Evolutionary conservation across 2,329 filamentous ascomycete genomes (phyloP).

Genomic region (Colletotrichum tamarilloi): DNA sequence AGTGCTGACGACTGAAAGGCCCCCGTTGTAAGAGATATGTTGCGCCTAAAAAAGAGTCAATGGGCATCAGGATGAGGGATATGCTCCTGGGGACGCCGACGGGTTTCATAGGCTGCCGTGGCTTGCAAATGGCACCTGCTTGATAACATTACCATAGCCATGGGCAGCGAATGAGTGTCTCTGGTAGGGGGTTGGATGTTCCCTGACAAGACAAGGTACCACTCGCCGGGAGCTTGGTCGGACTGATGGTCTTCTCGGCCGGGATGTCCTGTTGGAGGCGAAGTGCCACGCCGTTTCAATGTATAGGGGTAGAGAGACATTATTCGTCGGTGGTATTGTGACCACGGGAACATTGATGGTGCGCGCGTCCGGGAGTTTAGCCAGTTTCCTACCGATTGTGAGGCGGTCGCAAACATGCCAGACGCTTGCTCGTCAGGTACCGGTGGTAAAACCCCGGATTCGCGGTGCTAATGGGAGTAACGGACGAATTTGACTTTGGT

Average conservation of each 20-base stretch:
- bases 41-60: neutral
- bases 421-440: neutral
- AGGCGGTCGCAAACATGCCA: neutral
- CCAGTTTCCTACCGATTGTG: neutral
- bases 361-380: neutral
- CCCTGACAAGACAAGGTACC: neutral
- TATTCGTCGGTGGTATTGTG: neutral
- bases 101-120: neutral
- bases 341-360: neutral
- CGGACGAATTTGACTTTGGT: neutral
- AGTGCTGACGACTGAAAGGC: neutral
- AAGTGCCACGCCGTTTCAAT: neutral
- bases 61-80: neutral
- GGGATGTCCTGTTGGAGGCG: neutral
- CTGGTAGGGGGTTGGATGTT: neutral
- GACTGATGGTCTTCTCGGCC: neutral
- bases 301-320: neutral
- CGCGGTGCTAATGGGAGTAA: neutral
- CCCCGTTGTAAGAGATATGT: neutral
- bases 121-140: neutral
- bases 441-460: neutral
- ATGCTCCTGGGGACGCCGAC: neutral
- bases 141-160: neutral
- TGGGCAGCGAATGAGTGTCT: neutral
- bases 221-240: neutral